A percentile compares a stretch with the other conserved stretches of the same genome.
Conservation (phyloP, 2,329 filamentous ascomycete genomes). For the Trichoderma koningiopsis region DNA sequence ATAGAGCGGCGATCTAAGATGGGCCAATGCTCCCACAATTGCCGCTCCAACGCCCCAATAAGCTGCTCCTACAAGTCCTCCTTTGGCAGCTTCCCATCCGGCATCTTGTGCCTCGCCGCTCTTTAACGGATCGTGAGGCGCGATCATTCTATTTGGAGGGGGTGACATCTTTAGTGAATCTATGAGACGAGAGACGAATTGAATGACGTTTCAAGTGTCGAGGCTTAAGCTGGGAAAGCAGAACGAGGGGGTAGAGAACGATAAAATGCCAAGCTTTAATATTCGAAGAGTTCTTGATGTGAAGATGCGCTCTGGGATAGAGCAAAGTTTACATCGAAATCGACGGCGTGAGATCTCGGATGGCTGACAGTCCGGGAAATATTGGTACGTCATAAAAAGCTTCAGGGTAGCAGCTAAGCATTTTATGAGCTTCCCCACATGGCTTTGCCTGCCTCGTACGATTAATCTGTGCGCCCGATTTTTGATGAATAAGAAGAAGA, state of each 20-base stretch:
- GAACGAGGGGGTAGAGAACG: neutral
- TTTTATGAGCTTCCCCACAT: slow-evolving; percentile 13
- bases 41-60: slow-evolving; percentile 73
- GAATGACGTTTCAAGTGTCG: neutral
- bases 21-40: slow-evolving; percentile 63
- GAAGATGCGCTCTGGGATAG: neutral
- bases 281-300: neutral
- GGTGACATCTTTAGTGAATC: neutral
- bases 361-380: slow-evolving; percentile 5
- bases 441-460: neutral
- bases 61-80: slow-evolving; percentile 65
- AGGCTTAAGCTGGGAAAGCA: neutral
- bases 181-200: neutral
- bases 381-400: slow-evolving; percentile 26
- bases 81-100: slow-evolving; percentile 70
- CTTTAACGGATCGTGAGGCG: slow-evolving; percentile 57
- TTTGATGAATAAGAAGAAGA: neutral
- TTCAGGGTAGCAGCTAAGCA: slow-evolving; percentile 25
- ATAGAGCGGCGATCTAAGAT: slow-evolving; percentile 69
- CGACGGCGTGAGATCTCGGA: slow-evolving; percentile 9
- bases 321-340: slow-evolving; percentile 7
- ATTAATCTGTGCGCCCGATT: neutral
- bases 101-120: slow-evolving; percentile 69
- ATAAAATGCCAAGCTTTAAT: neutral
- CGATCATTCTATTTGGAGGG: neutral